Evolutionary conservation across 164 flowering plant genomes (phyloP), one percentile per base, ranked within the genome.

Genomic region (Nelumbo lutea): DNA sequence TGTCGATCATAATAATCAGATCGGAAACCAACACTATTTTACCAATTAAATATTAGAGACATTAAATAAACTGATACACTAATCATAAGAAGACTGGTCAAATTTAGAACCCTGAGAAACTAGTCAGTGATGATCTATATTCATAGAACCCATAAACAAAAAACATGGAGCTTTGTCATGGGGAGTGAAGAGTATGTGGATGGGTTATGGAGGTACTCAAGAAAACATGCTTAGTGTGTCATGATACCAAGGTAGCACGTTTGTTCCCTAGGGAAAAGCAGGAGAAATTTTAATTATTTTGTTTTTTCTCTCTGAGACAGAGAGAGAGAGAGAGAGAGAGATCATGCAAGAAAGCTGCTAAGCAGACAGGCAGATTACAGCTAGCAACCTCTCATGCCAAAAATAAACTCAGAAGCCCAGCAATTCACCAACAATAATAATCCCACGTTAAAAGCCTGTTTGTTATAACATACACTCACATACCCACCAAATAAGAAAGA

Each of bases 291-390:
- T 66, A 42, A 58, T 46, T 39, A 27, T 27, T 58, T 55, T 45
- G n/a, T 62, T 67, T 40, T 27, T n/a, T 61, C 11, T 5, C 13
- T 14, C 64, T 47, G 13, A 40, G 51, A 14, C 27, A 0, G 27
- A 27, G 27, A 27, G 27, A 27, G 27, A 27, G 27, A 27, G 27
- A 27, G 27, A 27, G 27, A 72, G 65, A 41, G 42, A 72, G 87
- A 85, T 91, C 97, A 90, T 85, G 97, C 96, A 90, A 83, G 90
- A 88, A 81, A 82, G 84, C 86, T 90, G 91, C 82, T 79, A 72
- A 75, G 83, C 79, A 81, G 90, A 85, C 97, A 85, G 85, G 48
- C 79, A 74, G 82, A 72, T 80, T 79, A 84, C 97, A 91, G 93
- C 96, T 88, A 84, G 85, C 88, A 81, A 69, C 52, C 72, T 42